Base-by-base conservation (phyloP, 805 yeast species). In the Isabelozyma rhagii region DNA sequence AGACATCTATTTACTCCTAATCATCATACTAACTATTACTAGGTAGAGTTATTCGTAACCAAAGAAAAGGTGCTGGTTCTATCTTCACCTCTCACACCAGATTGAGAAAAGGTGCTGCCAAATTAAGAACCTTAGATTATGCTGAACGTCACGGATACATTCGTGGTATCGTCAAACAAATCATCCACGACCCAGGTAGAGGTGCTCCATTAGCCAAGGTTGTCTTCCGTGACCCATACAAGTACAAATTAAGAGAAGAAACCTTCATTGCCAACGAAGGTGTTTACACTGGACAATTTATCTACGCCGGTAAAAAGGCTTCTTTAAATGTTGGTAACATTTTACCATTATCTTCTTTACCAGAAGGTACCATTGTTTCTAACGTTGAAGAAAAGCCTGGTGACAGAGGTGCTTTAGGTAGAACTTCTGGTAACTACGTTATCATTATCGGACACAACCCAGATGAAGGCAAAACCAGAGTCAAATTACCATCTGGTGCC, bases 21-120 rank as follows among this genome's bases (percentile, higher is more conserved):
- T 6, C 36, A 31, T 9, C n/a, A 39, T 39, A 39, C 41, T 39
- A 39, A 39, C 41, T 14, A 39, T 15, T 39, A 8, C 9, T 69
- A 84, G 97, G 97, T 89, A 90, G 98, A 87, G 99, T 94, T 82
- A 94, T 94, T 85, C 96, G 99, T 84, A 94, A 94, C 87, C 99
- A 94, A 87, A 92, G 99, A 91, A 94, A 94, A 85, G 98, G 98
- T 88, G 97, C 97, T 80, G 98, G 99, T 77, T 93, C 98, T 73
- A 91, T 94, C 86, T 94, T 94, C 91, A 87, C 96, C 77, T 86
- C 99, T 73, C 96, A 93, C 94, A 93, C 98, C 85, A 93, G 98
- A 83, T 89, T 94, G 80, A 91, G 99, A 89, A 89, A 94, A 83
- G 99, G 99, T 79, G 98, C 99, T 77, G 99, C 99, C 77, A 93